Conservation (phyloP, 164 flowering plant genomes). For the Protea cynaroides region DNA sequence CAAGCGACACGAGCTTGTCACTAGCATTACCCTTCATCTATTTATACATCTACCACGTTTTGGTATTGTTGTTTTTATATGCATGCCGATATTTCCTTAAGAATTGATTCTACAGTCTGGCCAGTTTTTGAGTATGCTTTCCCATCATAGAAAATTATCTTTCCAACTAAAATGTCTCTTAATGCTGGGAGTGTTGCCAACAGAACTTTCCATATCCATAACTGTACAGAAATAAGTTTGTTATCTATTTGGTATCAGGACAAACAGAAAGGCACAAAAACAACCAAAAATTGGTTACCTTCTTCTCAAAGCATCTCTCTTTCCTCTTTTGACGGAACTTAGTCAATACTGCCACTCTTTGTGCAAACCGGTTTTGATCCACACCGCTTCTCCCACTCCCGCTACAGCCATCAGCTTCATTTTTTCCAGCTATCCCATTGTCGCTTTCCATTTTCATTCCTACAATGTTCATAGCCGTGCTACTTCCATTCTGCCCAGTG, state of each 20-base stretch:
- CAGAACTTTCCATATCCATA: neutral
- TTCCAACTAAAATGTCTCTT: neutral
- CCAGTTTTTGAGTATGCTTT: neutral
- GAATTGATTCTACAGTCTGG: too few species aligned
- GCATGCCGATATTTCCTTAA: too few species aligned
- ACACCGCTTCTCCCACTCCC: slow-evolving; percentile 28
- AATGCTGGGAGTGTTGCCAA: neutral
- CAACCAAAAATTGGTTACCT: slow-evolving; percentile 35
- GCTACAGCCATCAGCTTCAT: slow-evolving; percentile 32
- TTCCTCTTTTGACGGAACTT: slow-evolving; percentile 81
- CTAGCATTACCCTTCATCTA: too few species aligned
- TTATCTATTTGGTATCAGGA: too few species aligned
- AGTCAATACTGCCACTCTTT: slow-evolving; percentile 72
- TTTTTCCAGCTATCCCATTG: slow-evolving; percentile 34
- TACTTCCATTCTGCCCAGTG: slow-evolving; percentile 57
- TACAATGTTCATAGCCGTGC: slow-evolving; percentile 34
- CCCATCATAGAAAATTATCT: neutral
- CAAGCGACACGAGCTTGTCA: too few species aligned
- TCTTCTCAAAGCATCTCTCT: slow-evolving; percentile 76
- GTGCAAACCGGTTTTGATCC: slow-evolving; percentile 50
- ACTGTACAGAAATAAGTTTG: too few species aligned
- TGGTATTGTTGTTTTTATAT: too few species aligned
- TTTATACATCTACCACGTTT: too few species aligned
- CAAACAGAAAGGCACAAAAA: neutral
- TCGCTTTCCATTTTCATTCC: slow-evolving; percentile 43